Evolutionary conservation across 208 protist species (phyloP).

Genomic region (Phytomonas sp.): DNA sequence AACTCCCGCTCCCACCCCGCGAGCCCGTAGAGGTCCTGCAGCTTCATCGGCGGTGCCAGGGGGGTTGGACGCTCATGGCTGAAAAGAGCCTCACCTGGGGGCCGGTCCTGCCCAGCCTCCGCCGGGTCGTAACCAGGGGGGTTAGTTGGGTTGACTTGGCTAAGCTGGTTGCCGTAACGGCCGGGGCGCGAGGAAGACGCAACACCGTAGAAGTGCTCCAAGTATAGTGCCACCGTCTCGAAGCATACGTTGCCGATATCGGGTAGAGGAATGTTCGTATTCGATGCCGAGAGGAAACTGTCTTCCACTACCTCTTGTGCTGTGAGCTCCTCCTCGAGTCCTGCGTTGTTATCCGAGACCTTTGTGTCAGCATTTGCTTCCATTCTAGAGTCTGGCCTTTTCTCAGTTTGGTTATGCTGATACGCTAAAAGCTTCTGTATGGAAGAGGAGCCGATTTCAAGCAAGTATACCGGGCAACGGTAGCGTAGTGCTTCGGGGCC

Average conservation of each 20-base stretch:
- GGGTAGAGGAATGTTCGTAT: slow-evolving; percentile 22
- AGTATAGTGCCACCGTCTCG: slow-evolving; percentile 45
- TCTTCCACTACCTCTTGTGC: not conserved
- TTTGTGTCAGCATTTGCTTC: not conserved
- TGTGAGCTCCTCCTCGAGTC: not conserved
- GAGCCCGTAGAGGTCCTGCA: slow-evolving; percentile 49
- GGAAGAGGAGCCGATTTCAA: slow-evolving; percentile 22
- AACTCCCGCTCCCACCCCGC: slow-evolving; percentile 51
- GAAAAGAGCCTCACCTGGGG: not conserved
- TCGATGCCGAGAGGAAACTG: not conserved
- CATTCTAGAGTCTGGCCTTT: not conserved
- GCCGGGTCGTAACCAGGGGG: not conserved
- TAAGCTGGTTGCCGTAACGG: not conserved
- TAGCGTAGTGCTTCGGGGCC: slow-evolving; percentile 12
- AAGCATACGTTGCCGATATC: slow-evolving; percentile 29
- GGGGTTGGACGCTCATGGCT: not conserved
- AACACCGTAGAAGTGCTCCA: slow-evolving; percentile 64
- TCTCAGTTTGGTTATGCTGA: not conserved
- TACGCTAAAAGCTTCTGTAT: slow-evolving; percentile 35
- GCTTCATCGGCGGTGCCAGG: slow-evolving; percentile 25
- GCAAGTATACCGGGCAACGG: slow-evolving; percentile 30
- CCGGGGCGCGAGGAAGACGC: not conserved
- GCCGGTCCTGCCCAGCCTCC: not conserved
- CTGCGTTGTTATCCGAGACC: not conserved
- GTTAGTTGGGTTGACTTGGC: not conserved